Evolutionary conservation across 129 eudicot species (phyloP), one percentile per base, ranked within the genome.

Genomic region (Artemisia tridentata): DNA sequence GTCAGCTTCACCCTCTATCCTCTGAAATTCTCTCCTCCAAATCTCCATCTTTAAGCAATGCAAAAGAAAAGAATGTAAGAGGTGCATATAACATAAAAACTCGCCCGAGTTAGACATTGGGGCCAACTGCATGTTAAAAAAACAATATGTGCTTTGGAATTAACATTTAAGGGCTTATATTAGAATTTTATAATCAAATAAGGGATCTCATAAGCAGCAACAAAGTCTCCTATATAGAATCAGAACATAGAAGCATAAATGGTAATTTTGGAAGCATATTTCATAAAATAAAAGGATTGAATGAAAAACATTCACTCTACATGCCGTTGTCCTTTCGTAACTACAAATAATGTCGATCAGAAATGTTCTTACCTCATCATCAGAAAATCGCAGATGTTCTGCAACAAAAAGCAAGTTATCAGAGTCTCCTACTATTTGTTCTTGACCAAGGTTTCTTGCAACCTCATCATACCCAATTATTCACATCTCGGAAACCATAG

Each of bases 1-100:
- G 50, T 88, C 97, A 0, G 85, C 99, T 13, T 90, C 97, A 64
- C 84, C 99, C 79, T 95, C 96, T 56, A 86, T 58, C 84, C 96
- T 88, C 71, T 76, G 86, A 68, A 88, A 88, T 81, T 80, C 91
- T 29, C 83, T 86, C 69, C 99, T 87, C 99, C 99, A 95, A 54
- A 67, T 75, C 78, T 95, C 99, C 99, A 90, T 86, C 99, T 95
- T 80, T 34, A 29, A 62, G 45, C 45, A 38, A 38, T 38, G 45
- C 11, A 29, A 29, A 29, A 29, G 6, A 29, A 29, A 29, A 29
- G 5, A 4, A 29, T 7, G 9, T 34, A 38, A 38, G 27, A 38
- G 27, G 38, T 68, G 50, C 23, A 61, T 20, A 21, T 59, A 34
- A 16, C 18, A 64, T 45, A 72, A 72, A 4, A 27, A 23, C 18